These are phyloP conservation scores for Cornus kousa DNA, from an alignment of 148 eudicot genomes.

Conservation along the genomic window DNA sequence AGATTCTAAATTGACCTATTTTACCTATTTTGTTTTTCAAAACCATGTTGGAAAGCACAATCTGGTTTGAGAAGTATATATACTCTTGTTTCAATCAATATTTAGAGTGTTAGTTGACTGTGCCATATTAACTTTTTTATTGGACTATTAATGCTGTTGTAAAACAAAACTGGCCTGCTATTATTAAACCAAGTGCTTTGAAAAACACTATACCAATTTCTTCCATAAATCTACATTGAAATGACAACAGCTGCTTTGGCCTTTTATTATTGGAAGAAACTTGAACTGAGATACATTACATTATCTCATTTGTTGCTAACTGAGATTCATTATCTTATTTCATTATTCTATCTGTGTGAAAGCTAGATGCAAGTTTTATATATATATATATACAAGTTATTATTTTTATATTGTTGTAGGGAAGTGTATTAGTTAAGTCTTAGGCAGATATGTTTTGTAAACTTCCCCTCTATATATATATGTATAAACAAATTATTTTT, in stretches of 20 bases:
- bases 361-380: conserved; percentile 8
- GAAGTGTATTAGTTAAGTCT: conserved; percentile 1
- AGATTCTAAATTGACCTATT: conserved; percentile 1
- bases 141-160: too few relatives aligned
- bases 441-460: neutral
- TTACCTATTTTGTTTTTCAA: conserved; percentile 8
- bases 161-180: too few relatives aligned
- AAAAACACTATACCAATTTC: too few relatives aligned
- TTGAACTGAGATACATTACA: neutral
- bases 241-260: neutral
- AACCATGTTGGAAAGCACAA: conserved; percentile 12
- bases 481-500: neutral
- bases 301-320: conserved; percentile 18
- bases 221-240: too few relatives aligned
- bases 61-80: conserved; percentile 13
- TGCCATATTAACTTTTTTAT: neutral
- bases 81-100: conserved; percentile 2
- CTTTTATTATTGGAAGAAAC: conserved; percentile 4
- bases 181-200: too few relatives aligned
- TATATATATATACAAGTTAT: neutral
- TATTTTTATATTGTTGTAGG: neutral
- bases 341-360: conserved; percentile 12
- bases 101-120: conserved; percentile 21
- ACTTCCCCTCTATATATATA: neutral
- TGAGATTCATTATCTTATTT: conserved; percentile 26